Percentiles rank a stretch among this genome's conserved stretches.
Evolutionary conservation across 345 rosid genomes (phyloP).

Genomic region (Corymbia maculata): DNA sequence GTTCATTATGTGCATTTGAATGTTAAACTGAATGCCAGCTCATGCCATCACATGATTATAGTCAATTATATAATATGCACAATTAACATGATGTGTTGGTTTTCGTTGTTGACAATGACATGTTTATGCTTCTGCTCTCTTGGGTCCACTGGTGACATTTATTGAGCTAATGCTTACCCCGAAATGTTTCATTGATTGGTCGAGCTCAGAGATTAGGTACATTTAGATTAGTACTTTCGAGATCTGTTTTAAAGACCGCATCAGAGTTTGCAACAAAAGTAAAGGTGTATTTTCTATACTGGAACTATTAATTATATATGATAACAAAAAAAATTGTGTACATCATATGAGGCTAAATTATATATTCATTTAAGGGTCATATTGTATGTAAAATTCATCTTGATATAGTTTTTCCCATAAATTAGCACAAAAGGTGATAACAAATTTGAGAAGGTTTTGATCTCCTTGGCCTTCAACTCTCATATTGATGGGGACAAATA

Average conservation of each 20-base stretch:
- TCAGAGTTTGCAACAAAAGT: background rate
- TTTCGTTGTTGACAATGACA: background rate
- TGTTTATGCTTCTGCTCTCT: background rate
- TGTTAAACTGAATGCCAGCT: background rate
- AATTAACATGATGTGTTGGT: background rate
- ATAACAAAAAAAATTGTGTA: background rate
- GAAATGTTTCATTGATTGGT: background rate
- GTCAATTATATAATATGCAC: background rate
- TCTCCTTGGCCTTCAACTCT: background rate
- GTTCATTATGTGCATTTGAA: background rate
- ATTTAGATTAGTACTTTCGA: too few relatives aligned
- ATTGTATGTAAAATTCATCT: background rate
- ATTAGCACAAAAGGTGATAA: background rate
- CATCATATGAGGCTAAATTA: background rate
- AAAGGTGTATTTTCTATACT: background rate
- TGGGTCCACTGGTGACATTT: background rate
- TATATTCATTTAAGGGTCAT: background rate
- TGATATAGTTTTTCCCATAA: background rate
- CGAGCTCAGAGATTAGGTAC: background rate
- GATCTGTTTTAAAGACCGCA: background rate
- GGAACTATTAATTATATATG: background rate
- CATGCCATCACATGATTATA: background rate
- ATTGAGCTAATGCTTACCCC: background rate
- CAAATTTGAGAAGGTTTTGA: background rate
- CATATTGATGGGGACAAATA: background rate